A percentile compares a stretch with the other conserved stretches of the same genome.
Conservation (phyloP, 2,329 filamentous ascomycete species). For the Paecilomyces dactylethromorphus region DNA sequence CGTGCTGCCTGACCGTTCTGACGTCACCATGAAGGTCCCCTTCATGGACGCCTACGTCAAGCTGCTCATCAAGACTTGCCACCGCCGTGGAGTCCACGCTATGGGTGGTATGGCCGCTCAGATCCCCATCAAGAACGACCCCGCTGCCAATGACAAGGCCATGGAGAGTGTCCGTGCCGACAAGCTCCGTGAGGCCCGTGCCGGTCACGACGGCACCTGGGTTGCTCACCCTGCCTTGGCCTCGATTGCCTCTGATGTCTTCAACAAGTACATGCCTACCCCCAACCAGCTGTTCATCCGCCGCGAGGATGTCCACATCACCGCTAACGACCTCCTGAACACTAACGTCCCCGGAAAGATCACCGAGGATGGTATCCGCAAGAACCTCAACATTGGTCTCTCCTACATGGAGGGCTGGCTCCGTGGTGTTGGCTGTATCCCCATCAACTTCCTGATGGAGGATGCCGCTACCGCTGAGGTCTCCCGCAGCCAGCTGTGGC, state of each 20-base stretch:
- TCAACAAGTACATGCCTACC: slow-evolving; percentile 98
- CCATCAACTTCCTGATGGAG: slow-evolving; percentile 98
- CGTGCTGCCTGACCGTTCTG: slow-evolving; percentile 82
- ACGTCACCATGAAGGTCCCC: slow-evolving; percentile 94
- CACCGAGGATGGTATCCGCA: slow-evolving; percentile 90
- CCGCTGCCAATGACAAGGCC: slow-evolving; percentile 81
- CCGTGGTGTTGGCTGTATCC: slow-evolving; percentile 87
- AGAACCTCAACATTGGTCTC: slow-evolving; percentile 95
- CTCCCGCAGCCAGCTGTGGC: slow-evolving; percentile 89
- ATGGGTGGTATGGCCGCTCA: slow-evolving; percentile 99
- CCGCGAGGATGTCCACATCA: slow-evolving; percentile 81
- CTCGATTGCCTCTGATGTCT: slow-evolving; percentile 79
- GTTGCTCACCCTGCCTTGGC: slow-evolving; percentile 94
- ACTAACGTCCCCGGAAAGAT: slow-evolving; percentile 93
- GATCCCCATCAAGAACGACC: slow-evolving; percentile 96
- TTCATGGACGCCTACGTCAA: slow-evolving; percentile 99
- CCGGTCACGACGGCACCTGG: slow-evolving; percentile 96
- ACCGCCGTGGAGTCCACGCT: slow-evolving; percentile 92
- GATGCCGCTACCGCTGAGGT: slow-evolving; percentile 97
- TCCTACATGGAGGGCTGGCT: slow-evolving; percentile 99
- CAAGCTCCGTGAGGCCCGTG: slow-evolving; percentile 91
- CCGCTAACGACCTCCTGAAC: slow-evolving; percentile 86
- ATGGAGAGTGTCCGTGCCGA: slow-evolving; percentile 91
- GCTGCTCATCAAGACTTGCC: slow-evolving; percentile 96
- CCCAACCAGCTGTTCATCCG: slow-evolving; percentile 92